phyloP scores from a whole-genome alignment of 2,329 filamentous ascomycete genomes.

The Cytospora leucostoma region DNA sequence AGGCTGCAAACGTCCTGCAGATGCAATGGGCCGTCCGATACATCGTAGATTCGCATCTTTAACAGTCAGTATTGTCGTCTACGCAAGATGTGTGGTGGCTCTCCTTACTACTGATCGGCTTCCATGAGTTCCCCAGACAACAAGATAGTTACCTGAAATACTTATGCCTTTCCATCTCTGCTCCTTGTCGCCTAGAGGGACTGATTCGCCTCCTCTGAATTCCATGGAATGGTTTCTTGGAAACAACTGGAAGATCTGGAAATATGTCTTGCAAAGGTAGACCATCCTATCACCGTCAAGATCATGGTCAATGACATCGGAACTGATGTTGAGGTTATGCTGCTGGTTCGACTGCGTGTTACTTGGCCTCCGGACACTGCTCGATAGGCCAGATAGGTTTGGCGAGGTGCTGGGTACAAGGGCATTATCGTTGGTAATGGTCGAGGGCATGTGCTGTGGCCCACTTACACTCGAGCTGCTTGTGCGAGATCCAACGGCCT shows the following conservation, averaged over 20 bases:
- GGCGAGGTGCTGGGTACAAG: neutral
- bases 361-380: neutral
- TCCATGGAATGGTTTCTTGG: neutral
- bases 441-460: neutral
- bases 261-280: slow-evolving; percentile 3
- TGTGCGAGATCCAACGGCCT: neutral
- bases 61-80: neutral
- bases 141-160: slow-evolving; percentile 11
- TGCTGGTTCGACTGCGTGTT: neutral
- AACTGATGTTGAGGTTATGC: neutral
- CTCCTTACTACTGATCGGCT: neutral
- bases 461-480: neutral
- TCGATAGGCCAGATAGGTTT: neutral
- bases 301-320: slow-evolving; percentile 16
- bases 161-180: slow-evolving; percentile 15
- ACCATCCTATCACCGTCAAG: slow-evolving; percentile 5
- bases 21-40: neutral
- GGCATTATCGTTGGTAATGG: neutral
- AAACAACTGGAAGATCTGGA: slow-evolving; percentile 2
- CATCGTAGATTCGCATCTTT: slow-evolving; percentile 13
- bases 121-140: slow-evolving; percentile 12
- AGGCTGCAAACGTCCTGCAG: neutral
- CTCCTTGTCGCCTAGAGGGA: neutral
- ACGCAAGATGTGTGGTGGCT: neutral
- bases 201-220: neutral